Conservation (phyloP, 73 alveolate species). For the Symbiodinium natans region DNA sequence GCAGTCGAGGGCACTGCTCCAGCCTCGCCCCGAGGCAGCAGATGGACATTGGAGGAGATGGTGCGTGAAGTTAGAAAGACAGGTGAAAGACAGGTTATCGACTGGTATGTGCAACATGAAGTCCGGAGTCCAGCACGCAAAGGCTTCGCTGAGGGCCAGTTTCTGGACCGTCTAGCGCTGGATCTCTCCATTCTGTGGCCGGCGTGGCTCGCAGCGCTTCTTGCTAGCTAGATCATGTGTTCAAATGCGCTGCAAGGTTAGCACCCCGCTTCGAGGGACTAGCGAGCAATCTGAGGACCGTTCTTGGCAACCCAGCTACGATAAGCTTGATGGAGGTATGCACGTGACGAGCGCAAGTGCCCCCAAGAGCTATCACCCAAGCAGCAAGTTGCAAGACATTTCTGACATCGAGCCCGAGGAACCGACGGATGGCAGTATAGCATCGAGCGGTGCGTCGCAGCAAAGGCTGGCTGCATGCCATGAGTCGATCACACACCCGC, state of each 20-base stretch:
- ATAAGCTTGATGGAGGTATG: background rate
- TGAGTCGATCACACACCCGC: background rate
- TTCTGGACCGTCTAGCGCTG: background rate
- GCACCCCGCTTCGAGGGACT: too few relatives aligned
- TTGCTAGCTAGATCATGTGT: too few relatives aligned
- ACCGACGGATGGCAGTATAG: background rate
- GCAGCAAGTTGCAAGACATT: background rate
- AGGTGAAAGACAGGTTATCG: background rate
- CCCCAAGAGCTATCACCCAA: background rate
- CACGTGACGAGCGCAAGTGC: background rate
- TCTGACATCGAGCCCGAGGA: background rate
- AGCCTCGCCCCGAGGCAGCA: background rate
- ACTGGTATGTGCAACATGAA: background rate
- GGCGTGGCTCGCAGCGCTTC: too few relatives aligned
- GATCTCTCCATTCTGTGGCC: too few relatives aligned
- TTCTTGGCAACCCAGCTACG: too few relatives aligned
- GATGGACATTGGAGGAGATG: too few relatives aligned
- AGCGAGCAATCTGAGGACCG: too few relatives aligned
- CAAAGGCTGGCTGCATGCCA: background rate
- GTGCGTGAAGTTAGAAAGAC: too few relatives aligned
- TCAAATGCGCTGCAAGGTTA: too few relatives aligned
- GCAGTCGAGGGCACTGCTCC: background rate
- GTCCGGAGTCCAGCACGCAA: background rate
- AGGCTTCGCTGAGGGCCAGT: background rate
- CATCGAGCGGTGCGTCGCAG: background rate